Base-by-base conservation (phyloP, 306 rosid species). In the Citrullus amarus region DNA sequence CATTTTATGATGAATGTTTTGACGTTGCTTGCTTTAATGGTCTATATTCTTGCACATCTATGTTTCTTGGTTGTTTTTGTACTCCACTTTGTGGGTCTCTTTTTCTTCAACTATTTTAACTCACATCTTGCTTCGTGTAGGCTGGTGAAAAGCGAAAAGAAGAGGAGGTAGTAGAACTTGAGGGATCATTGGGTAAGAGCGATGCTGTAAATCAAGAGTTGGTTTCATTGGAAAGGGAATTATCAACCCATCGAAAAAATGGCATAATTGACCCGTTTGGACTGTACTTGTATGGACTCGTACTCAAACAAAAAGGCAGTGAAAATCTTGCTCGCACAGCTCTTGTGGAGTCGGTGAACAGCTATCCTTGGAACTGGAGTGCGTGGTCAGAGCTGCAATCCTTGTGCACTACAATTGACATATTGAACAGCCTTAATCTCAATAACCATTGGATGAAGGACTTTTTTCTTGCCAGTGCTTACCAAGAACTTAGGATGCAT, bases 311-410 rank as follows among this genome's bases (percentile, higher is more conserved):
- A 79, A 96, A 90, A 85, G 98, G 98, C 74, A 91, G 77, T 36
- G 92, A 93, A 81, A 90, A 73, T 83, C 87, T 87, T 80, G 96
- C 98, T 48, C 91, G 93, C 50, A 86, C 92, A 16, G 93, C 90
- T 84, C 96, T 96, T 81, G 89, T 86, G 80, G 99, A 96, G 75
- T 96, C 98, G 44, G 94, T 96, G 84, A 92, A 96, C 82, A 92
- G 80, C 86, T 92, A 92, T 83, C 99, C 99, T 58, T 96, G 99
- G 99, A 96, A 96, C 82, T 96, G 99, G 99, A 91, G 79, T 89
- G 99, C 96, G 57, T 96, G 99, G 98, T 86, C 93, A 15, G 97
- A 96, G 85, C 84, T 96, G 82, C 98, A 87, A 87, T 88, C 96
- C 11, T 85, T 96, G 72, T 96, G 99, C 73, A 81, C 89, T 77